A percentile compares a stretch with the other conserved stretches of the same genome.
phyloP scores from a whole-genome alignment of 2,329 filamentous ascomycete genomes.

The Dendryphion nanum region DNA sequence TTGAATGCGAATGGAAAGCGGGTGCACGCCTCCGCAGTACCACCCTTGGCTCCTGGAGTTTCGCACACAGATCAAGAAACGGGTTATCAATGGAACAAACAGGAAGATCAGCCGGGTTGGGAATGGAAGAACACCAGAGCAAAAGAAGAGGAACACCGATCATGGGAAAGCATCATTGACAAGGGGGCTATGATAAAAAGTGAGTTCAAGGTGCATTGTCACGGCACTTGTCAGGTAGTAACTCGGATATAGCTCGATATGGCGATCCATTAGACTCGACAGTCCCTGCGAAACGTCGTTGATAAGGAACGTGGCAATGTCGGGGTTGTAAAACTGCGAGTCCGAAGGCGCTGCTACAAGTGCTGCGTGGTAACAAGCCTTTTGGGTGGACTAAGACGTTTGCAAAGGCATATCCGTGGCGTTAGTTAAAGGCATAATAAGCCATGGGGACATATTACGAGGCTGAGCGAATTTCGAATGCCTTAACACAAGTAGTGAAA shows the following conservation, averaged over 20 bases:
- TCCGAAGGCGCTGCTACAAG: too few relatives aligned
- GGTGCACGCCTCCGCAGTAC: slow-evolving; percentile 14
- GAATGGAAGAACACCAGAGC: slow-evolving; percentile 39
- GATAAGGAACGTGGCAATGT: too few relatives aligned
- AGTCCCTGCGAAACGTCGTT: slow-evolving; percentile 26
- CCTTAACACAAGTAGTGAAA: too few relatives aligned
- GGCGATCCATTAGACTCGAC: slow-evolving; percentile 36
- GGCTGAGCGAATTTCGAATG: too few relatives aligned
- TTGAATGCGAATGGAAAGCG: slow-evolving; percentile 41
- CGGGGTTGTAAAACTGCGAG: too few relatives aligned
- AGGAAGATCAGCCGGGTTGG: slow-evolving; percentile 38
- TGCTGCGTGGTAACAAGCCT: too few relatives aligned
- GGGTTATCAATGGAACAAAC: slow-evolving; percentile 37
- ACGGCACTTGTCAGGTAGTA: neutral
- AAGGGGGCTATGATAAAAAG: slow-evolving; percentile 33
- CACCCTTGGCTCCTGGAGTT: slow-evolving; percentile 10
- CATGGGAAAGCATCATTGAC: slow-evolving; percentile 35
- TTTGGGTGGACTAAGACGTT: too few relatives aligned
- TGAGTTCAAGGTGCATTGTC: too few relatives aligned
- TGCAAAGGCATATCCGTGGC: too few relatives aligned
- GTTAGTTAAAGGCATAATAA: too few relatives aligned
- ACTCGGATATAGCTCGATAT: slow-evolving; percentile 29
- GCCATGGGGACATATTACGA: too few relatives aligned
- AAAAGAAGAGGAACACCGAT: slow-evolving; percentile 35
- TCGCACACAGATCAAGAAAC: slow-evolving; percentile 25